Conservation (phyloP, 2,329 filamentous ascomycete species). For the Rugonectria rugulosa region DNA sequence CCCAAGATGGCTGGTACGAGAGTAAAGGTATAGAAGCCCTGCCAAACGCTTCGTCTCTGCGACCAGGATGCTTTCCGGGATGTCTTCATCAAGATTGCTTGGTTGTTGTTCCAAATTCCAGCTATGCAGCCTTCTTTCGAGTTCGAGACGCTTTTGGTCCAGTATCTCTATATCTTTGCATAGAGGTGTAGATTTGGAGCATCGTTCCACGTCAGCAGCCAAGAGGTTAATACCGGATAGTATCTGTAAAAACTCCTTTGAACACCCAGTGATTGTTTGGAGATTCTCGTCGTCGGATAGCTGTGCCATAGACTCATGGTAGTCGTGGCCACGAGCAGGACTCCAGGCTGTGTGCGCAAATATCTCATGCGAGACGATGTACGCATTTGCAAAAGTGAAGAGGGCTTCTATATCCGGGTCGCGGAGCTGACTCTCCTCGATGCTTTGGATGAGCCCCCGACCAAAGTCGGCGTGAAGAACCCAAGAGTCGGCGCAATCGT, state of each 20-base stretch:
- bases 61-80: slow-evolving; percentile 23
- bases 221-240: slow-evolving; percentile 23
- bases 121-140: background rate
- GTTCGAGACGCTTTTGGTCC: background rate
- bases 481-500: slow-evolving; percentile 39
- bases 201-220: background rate
- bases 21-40: slow-evolving; percentile 40
- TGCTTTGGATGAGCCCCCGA: slow-evolving; percentile 25
- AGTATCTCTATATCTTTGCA: background rate
- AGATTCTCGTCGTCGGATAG: slow-evolving; percentile 22
- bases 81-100: background rate
- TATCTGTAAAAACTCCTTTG: slow-evolving; percentile 22
- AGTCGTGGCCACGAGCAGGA: background rate
- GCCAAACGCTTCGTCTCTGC: slow-evolving; percentile 38
- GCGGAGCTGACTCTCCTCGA: background rate
- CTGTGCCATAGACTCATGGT: background rate
- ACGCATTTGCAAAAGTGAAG: slow-evolving; percentile 37
- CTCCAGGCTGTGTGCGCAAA: slow-evolving; percentile 27
- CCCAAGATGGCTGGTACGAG: slow-evolving; percentile 34
- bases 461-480: slow-evolving; percentile 38
- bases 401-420: slow-evolving; percentile 29
- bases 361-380: slow-evolving; percentile 30
- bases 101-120: background rate
- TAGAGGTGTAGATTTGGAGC: background rate
- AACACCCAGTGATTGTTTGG: slow-evolving; percentile 28